Evolutionary conservation across 805 yeast genomes (phyloP), one percentile per base, ranked within the genome.

Genomic region (Cyberlindnera xylosilytica): DNA sequence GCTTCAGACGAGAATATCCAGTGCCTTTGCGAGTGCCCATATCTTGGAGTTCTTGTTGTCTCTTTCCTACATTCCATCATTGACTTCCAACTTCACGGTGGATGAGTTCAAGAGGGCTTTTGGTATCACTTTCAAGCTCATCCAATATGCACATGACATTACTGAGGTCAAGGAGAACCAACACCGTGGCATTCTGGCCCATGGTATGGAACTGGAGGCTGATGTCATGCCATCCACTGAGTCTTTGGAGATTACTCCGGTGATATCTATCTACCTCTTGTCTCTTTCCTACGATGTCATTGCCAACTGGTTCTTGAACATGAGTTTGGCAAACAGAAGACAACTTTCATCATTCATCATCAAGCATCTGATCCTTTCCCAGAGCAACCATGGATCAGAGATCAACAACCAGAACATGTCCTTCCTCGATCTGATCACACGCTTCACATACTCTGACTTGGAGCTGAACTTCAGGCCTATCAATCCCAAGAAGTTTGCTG

Each of bases 41-140:
- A 81, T 85, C 24, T 63, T 89, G 45, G 96, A 88, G 55, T 84
- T 89, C 50, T 64, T 88, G 42, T 61, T 80, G 47, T 74, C 87
- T 1, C 63, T 89, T 30, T 73, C 86, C 0, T 73, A 82, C 42
- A 70, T 83, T 32, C 89, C 91, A 0, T 62, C 76, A 2, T 62
- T 87, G 44, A 79, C 86, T 1, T 73, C 87, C 1, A 82, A 82
- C 53, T 83, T 87, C 57, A 83, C 86, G 3, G 71, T 73, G 16
- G 93, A 85, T 38, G 96, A 88, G 52, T 83, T 73, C 58, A 83
- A 81, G 53, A 70, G 89, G 36, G 87, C 87, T 3, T 86, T 88
- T 66, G 96, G 86, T 2, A 84, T 88, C 58, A 83, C 89, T 1
- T 85, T 88, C 66, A 81, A 82, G 52, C 83, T 81, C 52, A 83